A percentile compares a stretch with the other conserved stretches of the same genome.
Conservation (phyloP, 805 yeast species). For the Maudiozyma turicensis region DNA sequence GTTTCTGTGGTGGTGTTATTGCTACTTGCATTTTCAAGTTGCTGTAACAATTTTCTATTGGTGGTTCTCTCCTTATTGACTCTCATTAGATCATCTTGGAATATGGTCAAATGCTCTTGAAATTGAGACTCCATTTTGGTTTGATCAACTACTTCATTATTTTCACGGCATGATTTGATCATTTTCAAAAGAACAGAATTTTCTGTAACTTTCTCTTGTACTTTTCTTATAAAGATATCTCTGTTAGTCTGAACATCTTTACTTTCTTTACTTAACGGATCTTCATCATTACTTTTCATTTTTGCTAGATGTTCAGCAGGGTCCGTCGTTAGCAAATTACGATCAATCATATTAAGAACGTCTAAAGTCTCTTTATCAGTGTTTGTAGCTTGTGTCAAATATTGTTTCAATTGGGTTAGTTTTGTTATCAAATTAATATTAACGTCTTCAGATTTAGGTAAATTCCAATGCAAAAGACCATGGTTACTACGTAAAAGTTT, state of each 20-base stretch:
- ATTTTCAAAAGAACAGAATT: slow-evolving; percentile 44
- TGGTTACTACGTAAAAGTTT: slow-evolving; percentile 35
- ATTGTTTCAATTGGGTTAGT: slow-evolving; percentile 37
- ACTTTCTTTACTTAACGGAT: slow-evolving; percentile 30
- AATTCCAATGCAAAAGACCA: slow-evolving; percentile 47
- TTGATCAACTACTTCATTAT: slow-evolving; percentile 21
- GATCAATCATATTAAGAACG: slow-evolving; percentile 41
- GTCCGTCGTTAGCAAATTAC: slow-evolving; percentile 10
- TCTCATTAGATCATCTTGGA: slow-evolving; percentile 40
- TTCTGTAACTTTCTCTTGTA: slow-evolving; percentile 38
- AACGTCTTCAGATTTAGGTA: slow-evolving; percentile 39
- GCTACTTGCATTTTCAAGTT: slow-evolving; percentile 18
- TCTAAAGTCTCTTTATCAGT: slow-evolving; percentile 50
- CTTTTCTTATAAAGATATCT: slow-evolving; percentile 27
- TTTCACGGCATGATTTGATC: slow-evolving; percentile 36
- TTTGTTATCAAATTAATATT: slow-evolving; percentile 30
- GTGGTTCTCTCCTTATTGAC: slow-evolving; percentile 33
- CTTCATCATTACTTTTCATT: slow-evolving; percentile 27
- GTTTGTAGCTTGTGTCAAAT: slow-evolving; percentile 44
- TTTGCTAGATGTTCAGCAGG: slow-evolving; percentile 28
- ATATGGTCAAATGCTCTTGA: slow-evolving; percentile 35
- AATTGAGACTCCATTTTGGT: slow-evolving; percentile 32
- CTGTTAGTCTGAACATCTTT: slow-evolving; percentile 28
- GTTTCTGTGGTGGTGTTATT: background rate
- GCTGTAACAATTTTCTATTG: slow-evolving; percentile 35